A percentile compares a stretch with the other conserved stretches of the same genome.
phyloP scores from a whole-genome alignment of 31 red algal species.

The Asparagopsis taxiformis region DNA sequence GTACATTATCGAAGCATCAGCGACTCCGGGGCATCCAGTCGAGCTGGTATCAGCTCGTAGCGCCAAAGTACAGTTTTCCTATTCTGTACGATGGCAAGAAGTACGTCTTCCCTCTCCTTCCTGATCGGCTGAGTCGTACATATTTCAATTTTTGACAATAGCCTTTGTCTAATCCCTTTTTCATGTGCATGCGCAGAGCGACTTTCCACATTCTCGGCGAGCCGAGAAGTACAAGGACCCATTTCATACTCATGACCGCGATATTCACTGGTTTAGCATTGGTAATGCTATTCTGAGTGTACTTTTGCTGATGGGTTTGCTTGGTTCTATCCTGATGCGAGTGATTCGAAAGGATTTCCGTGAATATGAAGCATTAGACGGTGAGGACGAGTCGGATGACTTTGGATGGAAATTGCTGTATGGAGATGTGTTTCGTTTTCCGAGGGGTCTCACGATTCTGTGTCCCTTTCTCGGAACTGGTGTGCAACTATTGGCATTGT shows the following conservation, averaged over 20 bases:
- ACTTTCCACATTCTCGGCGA: slow-evolving; percentile 62
- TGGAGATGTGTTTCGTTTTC: slow-evolving; percentile 91
- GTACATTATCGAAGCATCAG: slow-evolving; percentile 74
- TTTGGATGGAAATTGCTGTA: slow-evolving; percentile 88
- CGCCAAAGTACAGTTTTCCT: slow-evolving; percentile 58
- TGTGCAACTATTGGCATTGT: slow-evolving; percentile 67
- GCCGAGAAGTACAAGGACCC: slow-evolving; percentile 79
- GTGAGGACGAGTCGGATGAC: slow-evolving; percentile 79
- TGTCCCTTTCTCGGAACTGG: slow-evolving; percentile 82
- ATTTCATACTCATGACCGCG: slow-evolving; percentile 50
- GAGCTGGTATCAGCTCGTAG: slow-evolving; percentile 19
- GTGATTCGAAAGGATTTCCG: slow-evolving; percentile 82
- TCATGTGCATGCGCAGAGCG: slow-evolving; percentile 29
- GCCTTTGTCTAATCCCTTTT: slow-evolving; percentile 32
- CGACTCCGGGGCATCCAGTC: slow-evolving; percentile 61
- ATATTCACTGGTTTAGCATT: slow-evolving; percentile 94
- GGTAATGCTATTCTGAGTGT: slow-evolving; percentile 80
- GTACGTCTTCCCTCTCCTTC: no score
- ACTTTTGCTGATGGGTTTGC: slow-evolving; percentile 64
- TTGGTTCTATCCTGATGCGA: slow-evolving; percentile 80
- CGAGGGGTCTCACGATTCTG: slow-evolving; percentile 48
- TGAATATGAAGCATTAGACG: slow-evolving; percentile 74
- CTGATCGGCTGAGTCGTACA: no score
- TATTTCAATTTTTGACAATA: neutral
- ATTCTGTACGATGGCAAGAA: slow-evolving; percentile 48